Percentiles rank a stretch among this genome's conserved stretches.
phyloP scores from a whole-genome alignment of 805 yeast genomes.

The Yamadazyma olivae region DNA sequence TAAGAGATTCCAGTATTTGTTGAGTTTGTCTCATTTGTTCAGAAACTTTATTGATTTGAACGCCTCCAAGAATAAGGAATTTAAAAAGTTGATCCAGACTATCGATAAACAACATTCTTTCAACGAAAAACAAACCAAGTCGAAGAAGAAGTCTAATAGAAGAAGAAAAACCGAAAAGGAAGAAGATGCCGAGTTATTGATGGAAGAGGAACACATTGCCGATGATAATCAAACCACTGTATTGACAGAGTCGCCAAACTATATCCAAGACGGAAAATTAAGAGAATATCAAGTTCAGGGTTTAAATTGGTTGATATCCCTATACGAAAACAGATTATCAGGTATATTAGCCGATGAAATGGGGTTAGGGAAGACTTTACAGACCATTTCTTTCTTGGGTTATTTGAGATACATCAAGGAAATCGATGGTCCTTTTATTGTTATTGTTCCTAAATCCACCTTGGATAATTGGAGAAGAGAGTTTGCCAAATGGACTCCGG shows the following conservation, averaged over 20 bases:
- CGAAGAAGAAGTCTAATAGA: conserved; percentile 42
- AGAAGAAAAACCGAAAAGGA: conserved; percentile 77
- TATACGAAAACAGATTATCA: conserved; percentile 83
- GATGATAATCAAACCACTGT: conserved; percentile 55
- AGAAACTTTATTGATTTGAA: conserved; percentile 82
- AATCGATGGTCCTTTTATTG: conserved; percentile 85
- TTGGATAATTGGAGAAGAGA: conserved; percentile 96
- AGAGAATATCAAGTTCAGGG: conserved; percentile 96
- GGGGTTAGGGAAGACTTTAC: conserved; percentile 97
- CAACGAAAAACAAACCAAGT: conserved; percentile 18
- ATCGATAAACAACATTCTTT: conserved; percentile 50
- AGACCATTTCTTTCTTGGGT: conserved; percentile 89
- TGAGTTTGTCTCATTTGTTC: conserved; percentile 81
- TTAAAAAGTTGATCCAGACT: conserved; percentile 57
- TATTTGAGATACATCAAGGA: conserved; percentile 74
- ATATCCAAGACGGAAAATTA: conserved; percentile 63
- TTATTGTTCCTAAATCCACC: conserved; percentile 94
- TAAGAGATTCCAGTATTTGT: conserved; percentile 72
- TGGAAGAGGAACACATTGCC: conserved; percentile 25
- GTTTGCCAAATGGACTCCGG: conserved; percentile 94
- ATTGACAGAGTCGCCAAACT: conserved; percentile 84
- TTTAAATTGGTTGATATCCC: conserved; percentile 86
- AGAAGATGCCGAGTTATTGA: conserved; percentile 74
- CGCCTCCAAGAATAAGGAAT: conserved; percentile 72
- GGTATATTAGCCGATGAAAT: conserved; percentile 97